Evolutionary conservation across 1,284 basidiomycete genomes (phyloP), one percentile per base, ranked within the genome.

Genomic region (Fomes fomentarius): DNA sequence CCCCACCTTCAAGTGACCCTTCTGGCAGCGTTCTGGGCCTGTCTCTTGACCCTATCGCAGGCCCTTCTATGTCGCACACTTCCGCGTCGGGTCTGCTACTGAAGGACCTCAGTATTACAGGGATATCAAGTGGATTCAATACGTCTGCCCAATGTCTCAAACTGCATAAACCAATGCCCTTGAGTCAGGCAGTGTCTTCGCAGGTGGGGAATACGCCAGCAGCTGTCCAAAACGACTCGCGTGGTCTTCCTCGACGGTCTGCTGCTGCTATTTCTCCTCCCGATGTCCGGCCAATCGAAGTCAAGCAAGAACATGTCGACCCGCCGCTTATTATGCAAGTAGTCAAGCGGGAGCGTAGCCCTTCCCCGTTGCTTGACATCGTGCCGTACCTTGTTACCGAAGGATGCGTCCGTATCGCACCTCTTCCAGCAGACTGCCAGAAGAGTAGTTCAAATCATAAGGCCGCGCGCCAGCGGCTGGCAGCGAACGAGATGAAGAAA

Each of bases 281-380:
- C n/a, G n/a, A n/a, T n/a, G n/a, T n/a, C n/a, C n/a, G n/a, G n/a
- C n/a, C n/a, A n/a, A n/a, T n/a, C n/a, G n/a, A n/a, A n/a, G n/a
- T n/a, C n/a, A n/a, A 30, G 28, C 28, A 30, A 6, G 12, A 30
- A 14, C 2, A 24, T 33, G 19, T 21, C 39, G 9, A n/a, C 5
- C 26, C 7, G 15, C 28, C 2, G 24, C 4, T 15, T 8, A 21
- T 12, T 12, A 7, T 30, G 11, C n/a, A 21, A n/a, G n/a, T 39
- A 7, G 52, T 69, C 10, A 69, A 69, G 48, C 57, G 51, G 10
- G 68, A 69, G 56, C 67, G 65, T 19, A 68, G 63, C 47, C 45
- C 60, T 4, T 62, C 66, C 5, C 68, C 68, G 1, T 31, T 28
- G 3, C 24, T 67, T 15, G 14, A n/a, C 26, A 15, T 38, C 1